Conservation (phyloP, 208 protist genomes). For the Zelonia costaricensis region DNA sequence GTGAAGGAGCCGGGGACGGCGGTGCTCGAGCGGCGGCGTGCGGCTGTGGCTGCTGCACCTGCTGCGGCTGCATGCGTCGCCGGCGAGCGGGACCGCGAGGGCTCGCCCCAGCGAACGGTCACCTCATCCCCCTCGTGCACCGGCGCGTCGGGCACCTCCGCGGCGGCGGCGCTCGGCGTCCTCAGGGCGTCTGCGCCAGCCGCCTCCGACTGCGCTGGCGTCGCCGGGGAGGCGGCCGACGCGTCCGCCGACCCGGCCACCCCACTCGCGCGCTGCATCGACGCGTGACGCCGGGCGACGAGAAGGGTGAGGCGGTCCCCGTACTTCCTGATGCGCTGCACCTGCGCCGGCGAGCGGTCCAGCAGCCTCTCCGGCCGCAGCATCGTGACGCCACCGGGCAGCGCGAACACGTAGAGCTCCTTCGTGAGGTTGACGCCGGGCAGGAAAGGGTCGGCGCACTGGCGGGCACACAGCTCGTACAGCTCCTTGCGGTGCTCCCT, state of each 20-base stretch:
- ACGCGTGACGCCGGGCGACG: neutral
- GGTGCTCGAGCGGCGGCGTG: too few species aligned
- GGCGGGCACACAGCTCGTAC: constrained; percentile 36
- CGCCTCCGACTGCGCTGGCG: neutral
- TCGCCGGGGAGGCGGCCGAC: too few species aligned
- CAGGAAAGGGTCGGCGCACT: constrained; percentile 20
- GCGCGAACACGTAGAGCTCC: constrained; percentile 4
- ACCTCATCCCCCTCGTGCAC: constrained; percentile 33
- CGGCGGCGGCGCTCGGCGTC: neutral
- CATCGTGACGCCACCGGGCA: constrained; percentile 21
- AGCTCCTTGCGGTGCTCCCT: constrained; percentile 28
- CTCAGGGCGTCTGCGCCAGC: neutral
- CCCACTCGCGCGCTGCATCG: neutral
- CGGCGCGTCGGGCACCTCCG: neutral
- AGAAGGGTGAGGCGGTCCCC: constrained; percentile 9
- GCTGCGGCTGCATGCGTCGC: too few species aligned
- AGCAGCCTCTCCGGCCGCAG: constrained; percentile 9
- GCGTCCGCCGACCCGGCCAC: neutral
- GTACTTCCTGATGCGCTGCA: constrained; percentile 4
- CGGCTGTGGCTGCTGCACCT: too few species aligned
- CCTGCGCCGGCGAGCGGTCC: neutral
- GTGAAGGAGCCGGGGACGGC: too few species aligned
- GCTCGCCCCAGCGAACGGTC: constrained; percentile 19
- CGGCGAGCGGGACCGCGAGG: neutral
- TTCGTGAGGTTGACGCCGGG: constrained; percentile 23